phyloP scores from a whole-genome alignment of 129 eudicot genomes.

The Centaurea solstitialis region DNA sequence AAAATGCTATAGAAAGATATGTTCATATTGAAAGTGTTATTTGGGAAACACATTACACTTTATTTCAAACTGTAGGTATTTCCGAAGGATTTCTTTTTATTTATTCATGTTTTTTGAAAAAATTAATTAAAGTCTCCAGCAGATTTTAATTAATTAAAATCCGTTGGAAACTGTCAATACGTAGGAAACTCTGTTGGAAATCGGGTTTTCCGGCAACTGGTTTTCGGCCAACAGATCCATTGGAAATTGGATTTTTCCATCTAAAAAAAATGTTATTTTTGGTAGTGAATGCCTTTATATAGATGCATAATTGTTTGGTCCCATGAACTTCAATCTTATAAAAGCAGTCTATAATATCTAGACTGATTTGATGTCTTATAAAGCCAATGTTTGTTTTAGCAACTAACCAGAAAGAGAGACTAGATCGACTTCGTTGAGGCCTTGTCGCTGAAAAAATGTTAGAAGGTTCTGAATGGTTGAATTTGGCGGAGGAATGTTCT shows the following conservation, averaged over 20 bases:
- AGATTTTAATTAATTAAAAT: no score
- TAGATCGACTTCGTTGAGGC: constrained; percentile 71
- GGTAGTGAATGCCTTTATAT: no score
- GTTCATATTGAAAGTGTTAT: neutral
- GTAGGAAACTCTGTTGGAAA: no score
- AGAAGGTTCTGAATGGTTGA: constrained; percentile 69
- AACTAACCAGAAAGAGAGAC: constrained; percentile 87
- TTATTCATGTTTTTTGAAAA: no score
- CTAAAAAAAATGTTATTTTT: no score
- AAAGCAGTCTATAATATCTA: neutral
- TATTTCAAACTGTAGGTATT: neutral
- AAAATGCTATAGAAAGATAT: no score
- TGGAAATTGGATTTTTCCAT: no score
- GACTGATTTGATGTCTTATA: neutral
- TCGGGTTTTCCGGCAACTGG: no score
- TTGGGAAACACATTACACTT: neutral
- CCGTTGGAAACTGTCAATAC: no score
- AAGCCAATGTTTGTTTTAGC: neutral
- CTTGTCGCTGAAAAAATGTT: constrained; percentile 60
- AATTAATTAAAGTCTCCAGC: no score
- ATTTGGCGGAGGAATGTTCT: constrained; percentile 76
- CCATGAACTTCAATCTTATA: neutral
- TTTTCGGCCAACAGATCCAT: no score
- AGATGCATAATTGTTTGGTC: neutral
- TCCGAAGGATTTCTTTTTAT: no score